These are phyloP conservation scores for Bathelium albidoporum DNA, from an alignment of 495 filamentous ascomycete species.

Conservation along the genomic window DNA sequence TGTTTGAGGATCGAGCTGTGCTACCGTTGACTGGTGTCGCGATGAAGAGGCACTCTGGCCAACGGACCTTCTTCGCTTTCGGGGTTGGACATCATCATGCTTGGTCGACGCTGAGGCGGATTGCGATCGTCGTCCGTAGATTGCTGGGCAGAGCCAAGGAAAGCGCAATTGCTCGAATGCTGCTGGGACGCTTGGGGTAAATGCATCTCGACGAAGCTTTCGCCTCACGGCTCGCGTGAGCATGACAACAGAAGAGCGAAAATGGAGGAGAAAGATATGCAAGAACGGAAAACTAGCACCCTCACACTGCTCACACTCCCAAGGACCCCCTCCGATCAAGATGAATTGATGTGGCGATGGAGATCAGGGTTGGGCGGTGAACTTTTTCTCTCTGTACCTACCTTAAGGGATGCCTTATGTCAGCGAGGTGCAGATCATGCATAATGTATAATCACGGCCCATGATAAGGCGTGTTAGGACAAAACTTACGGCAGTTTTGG, in stretches of 20 bases:
- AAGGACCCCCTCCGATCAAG: not conserved
- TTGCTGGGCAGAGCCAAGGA: not conserved
- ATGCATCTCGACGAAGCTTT: slow-evolving; percentile 2
- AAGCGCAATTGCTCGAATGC: slow-evolving; percentile 3
- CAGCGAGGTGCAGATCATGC: not conserved
- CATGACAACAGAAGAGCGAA: not conserved
- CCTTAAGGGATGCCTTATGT: not conserved
- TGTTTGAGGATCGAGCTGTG: not conserved
- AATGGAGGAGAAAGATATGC: not conserved
- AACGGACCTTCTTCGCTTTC: not conserved
- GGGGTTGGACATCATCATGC: not conserved
- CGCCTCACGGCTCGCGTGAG: not conserved
- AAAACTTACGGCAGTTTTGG: not conserved
- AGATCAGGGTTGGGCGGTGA: not conserved
- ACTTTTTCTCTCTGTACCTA: not conserved
- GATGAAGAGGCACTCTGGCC: not conserved
- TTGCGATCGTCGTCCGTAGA: not conserved
- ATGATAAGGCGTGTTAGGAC: not conserved
- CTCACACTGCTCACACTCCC: not conserved
- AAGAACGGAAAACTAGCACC: not conserved
- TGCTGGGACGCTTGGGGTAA: not conserved
- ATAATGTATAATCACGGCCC: not conserved
- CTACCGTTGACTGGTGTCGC: not conserved
- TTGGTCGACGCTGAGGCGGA: not conserved
- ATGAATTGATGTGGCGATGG: not conserved